Evolutionary conservation across 2,329 filamentous ascomycete genomes (phyloP).

Genomic region (Grosmannia serpens): DNA sequence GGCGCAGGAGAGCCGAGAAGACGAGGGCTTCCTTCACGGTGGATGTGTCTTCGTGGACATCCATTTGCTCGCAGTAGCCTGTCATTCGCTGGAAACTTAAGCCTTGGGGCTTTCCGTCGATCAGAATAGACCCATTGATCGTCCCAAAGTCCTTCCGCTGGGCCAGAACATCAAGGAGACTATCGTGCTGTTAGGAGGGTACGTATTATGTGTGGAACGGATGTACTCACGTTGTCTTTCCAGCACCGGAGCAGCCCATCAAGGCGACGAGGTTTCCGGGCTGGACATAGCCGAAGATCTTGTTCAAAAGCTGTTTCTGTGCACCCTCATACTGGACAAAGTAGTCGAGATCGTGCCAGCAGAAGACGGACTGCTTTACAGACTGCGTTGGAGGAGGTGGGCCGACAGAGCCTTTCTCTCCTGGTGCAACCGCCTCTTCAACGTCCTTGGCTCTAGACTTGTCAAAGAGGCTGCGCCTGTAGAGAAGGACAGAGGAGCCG

Average conservation of each 20-base stretch:
- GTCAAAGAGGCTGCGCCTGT: conserved; percentile 7
- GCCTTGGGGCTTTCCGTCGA: conserved; percentile 61
- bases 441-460: not conserved
- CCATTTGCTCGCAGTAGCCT: conserved; percentile 73
- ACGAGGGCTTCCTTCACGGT: conserved; percentile 68
- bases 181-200: not conserved
- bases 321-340: conserved; percentile 47
- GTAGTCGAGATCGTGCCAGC: conserved; percentile 63
- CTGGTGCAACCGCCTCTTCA: not conserved
- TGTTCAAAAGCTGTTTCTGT: conserved; percentile 47
- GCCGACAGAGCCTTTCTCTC: not conserved
- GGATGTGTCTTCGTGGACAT: conserved; percentile 60
- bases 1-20: conserved; percentile 64
- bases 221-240: conserved; percentile 55
- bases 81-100: conserved; percentile 68
- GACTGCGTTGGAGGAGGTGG: not conserved
- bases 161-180: conserved; percentile 66
- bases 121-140: conserved; percentile 62
- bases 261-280: conserved; percentile 67
- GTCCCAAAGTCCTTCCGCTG: conserved; percentile 70
- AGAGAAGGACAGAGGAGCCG: conserved; percentile 19
- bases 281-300: conserved; percentile 76
- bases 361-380: conserved; percentile 53
- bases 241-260: conserved; percentile 75
- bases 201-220: not conserved